Conservation (phyloP, 1,139 yeast species). For the Blastobotrys capitulatus region DNA sequence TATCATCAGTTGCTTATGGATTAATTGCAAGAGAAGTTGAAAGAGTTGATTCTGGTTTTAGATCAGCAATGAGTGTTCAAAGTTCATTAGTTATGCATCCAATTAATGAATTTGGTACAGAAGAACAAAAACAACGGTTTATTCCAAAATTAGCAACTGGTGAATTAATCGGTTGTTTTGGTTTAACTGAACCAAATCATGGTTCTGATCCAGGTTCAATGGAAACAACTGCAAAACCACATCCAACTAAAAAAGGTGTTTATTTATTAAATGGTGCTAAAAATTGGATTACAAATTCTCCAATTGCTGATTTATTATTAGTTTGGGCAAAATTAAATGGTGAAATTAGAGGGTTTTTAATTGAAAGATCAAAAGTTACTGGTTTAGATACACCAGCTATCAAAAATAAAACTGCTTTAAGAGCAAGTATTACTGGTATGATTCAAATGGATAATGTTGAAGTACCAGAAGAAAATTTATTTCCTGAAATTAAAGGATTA, state of each 20-base stretch:
- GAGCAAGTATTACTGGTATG: slow-evolving; percentile 44
- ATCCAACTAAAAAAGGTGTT: slow-evolving; percentile 40
- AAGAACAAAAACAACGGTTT: slow-evolving; percentile 39
- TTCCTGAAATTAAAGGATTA: slow-evolving; percentile 37
- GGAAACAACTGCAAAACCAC: slow-evolving; percentile 40
- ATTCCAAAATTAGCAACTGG: slow-evolving; percentile 40
- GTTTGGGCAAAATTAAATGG: slow-evolving; percentile 45
- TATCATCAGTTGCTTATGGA: slow-evolving; percentile 40
- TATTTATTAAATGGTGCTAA: slow-evolving; percentile 40
- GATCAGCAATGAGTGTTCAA: slow-evolving; percentile 43
- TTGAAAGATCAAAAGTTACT: slow-evolving; percentile 34
- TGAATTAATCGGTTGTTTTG: slow-evolving; percentile 42
- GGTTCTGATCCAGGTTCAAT: slow-evolving; percentile 43
- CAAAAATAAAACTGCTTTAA: slow-evolving; percentile 36
- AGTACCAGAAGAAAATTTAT: slow-evolving; percentile 40
- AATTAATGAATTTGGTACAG: slow-evolving; percentile 38
- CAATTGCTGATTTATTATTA: slow-evolving; percentile 40
- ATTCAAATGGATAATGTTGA: slow-evolving; percentile 42
- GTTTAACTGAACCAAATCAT: slow-evolving; percentile 43
- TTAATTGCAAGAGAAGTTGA: slow-evolving; percentile 42
- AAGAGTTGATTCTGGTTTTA: slow-evolving; percentile 41
- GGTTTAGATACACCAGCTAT: slow-evolving; percentile 40
- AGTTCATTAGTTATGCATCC: slow-evolving; percentile 44
- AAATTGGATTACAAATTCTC: slow-evolving; percentile 44
- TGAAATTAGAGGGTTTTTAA: slow-evolving; percentile 39